A percentile compares a stretch with the other conserved stretches of the same genome.
Evolutionary conservation across 1,139 yeast genomes (phyloP).

Genomic region (Saccharomycopsis crataegensis): DNA sequence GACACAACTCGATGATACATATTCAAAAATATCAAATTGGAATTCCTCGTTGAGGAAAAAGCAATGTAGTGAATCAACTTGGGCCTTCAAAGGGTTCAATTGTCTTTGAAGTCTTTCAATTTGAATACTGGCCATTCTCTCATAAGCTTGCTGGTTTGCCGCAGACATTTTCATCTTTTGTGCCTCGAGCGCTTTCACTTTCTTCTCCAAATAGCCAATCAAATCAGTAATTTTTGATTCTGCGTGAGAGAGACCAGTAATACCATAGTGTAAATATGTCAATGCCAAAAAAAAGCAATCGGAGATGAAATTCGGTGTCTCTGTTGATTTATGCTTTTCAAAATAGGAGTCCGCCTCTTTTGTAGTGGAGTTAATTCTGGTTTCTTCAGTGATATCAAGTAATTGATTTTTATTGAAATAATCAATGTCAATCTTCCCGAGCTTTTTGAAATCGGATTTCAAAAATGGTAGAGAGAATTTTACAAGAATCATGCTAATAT

Average conservation of each 20-base stretch:
- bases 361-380: slow-evolving; percentile 71
- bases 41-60: slow-evolving; percentile 47
- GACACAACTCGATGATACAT: slow-evolving; percentile 65
- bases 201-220: slow-evolving; percentile 45
- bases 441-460: slow-evolving; percentile 54
- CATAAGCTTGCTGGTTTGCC: slow-evolving; percentile 25
- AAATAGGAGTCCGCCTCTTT: slow-evolving; percentile 60
- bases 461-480: slow-evolving; percentile 79
- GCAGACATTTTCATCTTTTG: slow-evolving; percentile 18
- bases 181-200: slow-evolving; percentile 41
- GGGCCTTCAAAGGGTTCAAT: slow-evolving; percentile 35
- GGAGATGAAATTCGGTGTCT: slow-evolving; percentile 67
- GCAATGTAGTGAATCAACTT: slow-evolving; percentile 49
- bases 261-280: slow-evolving; percentile 80
- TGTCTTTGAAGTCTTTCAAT: slow-evolving; percentile 40
- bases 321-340: slow-evolving; percentile 29
- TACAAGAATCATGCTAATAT: slow-evolving; percentile 59
- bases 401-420: slow-evolving; percentile 48
- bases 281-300: slow-evolving; percentile 78
- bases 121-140: slow-evolving; percentile 32
- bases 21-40: slow-evolving; percentile 66
- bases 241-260: slow-evolving; percentile 66
- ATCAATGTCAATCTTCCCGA: slow-evolving; percentile 69
- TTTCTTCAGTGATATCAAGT: slow-evolving; percentile 68
- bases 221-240: slow-evolving; percentile 48